A percentile compares a stretch with the other conserved stretches of the same genome.
Conservation (phyloP, 2,329 filamentous ascomycete genomes). For the Scytalidium sp. region DNA sequence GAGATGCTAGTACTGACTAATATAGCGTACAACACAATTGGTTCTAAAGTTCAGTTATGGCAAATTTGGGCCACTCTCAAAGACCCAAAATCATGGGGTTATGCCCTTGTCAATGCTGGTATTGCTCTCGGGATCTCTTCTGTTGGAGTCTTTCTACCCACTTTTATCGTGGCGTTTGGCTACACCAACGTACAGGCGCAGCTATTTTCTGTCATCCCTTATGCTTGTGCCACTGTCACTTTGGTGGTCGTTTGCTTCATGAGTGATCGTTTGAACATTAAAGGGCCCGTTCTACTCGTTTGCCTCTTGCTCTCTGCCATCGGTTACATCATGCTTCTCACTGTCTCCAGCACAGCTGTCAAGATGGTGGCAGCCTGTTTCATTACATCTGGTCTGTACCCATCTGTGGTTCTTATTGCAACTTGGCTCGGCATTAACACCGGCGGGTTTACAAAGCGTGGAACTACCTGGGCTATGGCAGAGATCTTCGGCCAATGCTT, state of each 20-base stretch:
- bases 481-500: background rate
- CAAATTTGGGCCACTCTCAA: slow-evolving; percentile 39
- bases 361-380: background rate
- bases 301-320: background rate
- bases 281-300: background rate
- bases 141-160: slow-evolving; percentile 31
- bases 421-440: background rate
- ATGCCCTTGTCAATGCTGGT: slow-evolving; percentile 36
- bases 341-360: background rate
- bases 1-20: background rate
- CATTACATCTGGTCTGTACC: slow-evolving; percentile 20
- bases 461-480: background rate
- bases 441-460: background rate
- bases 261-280: background rate
- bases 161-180: background rate
- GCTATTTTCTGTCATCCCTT: background rate
- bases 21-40: background rate
- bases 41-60: background rate
- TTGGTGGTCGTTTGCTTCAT: background rate
- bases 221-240: background rate
- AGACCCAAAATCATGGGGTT: slow-evolving; percentile 26
- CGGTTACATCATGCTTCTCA: background rate
- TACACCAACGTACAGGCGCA: background rate
- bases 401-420: background rate
- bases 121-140: slow-evolving; percentile 59